Conservation (phyloP, 257 asterid genomes). For the Jacaranda mimosifolia region DNA sequence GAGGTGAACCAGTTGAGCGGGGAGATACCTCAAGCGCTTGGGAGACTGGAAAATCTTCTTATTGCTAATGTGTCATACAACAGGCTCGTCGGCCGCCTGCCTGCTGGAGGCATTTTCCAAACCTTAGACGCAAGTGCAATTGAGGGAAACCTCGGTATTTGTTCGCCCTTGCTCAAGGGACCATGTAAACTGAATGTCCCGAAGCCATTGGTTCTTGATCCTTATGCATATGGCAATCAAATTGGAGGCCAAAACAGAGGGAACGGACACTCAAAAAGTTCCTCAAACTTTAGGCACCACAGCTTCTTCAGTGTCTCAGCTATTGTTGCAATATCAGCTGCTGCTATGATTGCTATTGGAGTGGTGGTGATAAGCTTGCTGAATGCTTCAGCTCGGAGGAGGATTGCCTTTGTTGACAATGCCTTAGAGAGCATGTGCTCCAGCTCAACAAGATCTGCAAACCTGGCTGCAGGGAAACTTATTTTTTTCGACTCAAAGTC, state of each 20-base stretch:
- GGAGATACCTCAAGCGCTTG: slow-evolving; percentile 87
- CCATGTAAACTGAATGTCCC: slow-evolving; percentile 86
- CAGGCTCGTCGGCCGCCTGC: slow-evolving; percentile 84
- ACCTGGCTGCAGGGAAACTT: slow-evolving; percentile 69
- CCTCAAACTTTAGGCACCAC: slow-evolving; percentile 44
- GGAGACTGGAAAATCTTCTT: slow-evolving; percentile 75
- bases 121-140: slow-evolving; percentile 75
- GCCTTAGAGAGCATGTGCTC: slow-evolving; percentile 94
- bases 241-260: slow-evolving; percentile 41
- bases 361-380: slow-evolving; percentile 69
- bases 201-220: slow-evolving; percentile 92
- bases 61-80: slow-evolving; percentile 85
- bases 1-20: slow-evolving; percentile 85
- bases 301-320: slow-evolving; percentile 83
- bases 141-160: slow-evolving; percentile 85
- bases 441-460: slow-evolving; percentile 73
- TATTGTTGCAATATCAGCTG: slow-evolving; percentile 88
- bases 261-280: slow-evolving; percentile 29
- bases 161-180: slow-evolving; percentile 83
- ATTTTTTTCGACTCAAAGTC: slow-evolving; percentile 67
- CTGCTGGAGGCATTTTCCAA: slow-evolving; percentile 71
- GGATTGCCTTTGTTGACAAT: slow-evolving; percentile 61
- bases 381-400: slow-evolving; percentile 77
- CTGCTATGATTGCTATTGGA: slow-evolving; percentile 68
- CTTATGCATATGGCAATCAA: slow-evolving; percentile 74